Percentiles rank a stretch among this genome's conserved stretches.
These are phyloP conservation scores for Metschnikowia rubicola DNA, from an alignment of 805 yeast species.

Conservation along the genomic window DNA sequence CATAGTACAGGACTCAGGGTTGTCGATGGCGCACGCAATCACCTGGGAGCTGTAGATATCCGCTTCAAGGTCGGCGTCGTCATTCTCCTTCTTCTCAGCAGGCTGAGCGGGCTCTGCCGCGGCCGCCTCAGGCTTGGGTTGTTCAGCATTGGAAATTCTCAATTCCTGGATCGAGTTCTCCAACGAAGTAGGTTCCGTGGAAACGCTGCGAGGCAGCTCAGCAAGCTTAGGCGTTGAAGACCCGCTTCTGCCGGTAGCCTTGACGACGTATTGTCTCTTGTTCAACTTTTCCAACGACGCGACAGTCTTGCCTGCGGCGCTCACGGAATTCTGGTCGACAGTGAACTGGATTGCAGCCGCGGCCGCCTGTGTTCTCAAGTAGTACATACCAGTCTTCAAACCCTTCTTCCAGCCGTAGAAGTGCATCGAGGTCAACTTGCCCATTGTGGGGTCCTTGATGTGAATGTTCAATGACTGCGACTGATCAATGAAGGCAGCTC, in stretches of 20 bases:
- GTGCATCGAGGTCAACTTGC: conserved; percentile 95
- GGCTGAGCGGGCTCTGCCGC: conserved; percentile 1
- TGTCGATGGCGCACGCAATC: conserved; percentile 93
- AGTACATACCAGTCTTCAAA: conserved; percentile 97
- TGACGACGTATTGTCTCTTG: conserved; percentile 35
- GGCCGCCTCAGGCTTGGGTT: conserved; percentile 11
- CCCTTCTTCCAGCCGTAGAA: conserved; percentile 99
- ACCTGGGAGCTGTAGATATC: conserved; percentile 92
- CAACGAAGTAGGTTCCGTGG: conserved; percentile 41
- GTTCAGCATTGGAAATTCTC: conserved; percentile 27
- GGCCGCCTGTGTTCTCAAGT: conserved; percentile 96
- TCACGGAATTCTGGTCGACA: conserved; percentile 44
- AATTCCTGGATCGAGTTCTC: conserved; percentile 48
- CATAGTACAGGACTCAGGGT: conserved; percentile 98
- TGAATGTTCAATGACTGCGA: conserved; percentile 91
- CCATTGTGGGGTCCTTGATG: conserved; percentile 88
- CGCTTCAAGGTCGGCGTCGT: conserved; percentile 42
- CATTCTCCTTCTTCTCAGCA: conserved; percentile 8
- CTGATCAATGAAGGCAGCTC: conserved; percentile 83
- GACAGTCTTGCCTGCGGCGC: conserved; percentile 35
- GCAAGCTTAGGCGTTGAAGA: conserved; percentile 19
- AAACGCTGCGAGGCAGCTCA: conserved; percentile 21
- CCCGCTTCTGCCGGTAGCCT: conserved; percentile 20
- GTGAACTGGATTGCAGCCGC: conserved; percentile 91
- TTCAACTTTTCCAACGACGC: conserved; percentile 39